These are phyloP conservation scores for Tulasnella sp. DNA, from an alignment of 768 basidiomycete species.

Conservation along the genomic window DNA sequence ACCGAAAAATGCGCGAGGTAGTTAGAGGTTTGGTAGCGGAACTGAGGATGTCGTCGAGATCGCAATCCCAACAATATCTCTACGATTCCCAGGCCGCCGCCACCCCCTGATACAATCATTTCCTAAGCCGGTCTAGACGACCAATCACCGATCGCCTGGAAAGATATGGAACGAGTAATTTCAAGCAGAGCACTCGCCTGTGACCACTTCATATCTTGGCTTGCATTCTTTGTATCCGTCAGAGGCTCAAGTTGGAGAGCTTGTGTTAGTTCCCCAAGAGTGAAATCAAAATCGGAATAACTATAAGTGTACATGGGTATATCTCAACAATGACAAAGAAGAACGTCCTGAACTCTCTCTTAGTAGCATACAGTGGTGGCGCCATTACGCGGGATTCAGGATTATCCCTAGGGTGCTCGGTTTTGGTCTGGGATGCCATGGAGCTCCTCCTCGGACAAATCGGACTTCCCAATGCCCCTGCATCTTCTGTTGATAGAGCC, in stretches of 20 bases:
- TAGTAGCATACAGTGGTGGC: background rate
- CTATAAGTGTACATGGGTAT: background rate
- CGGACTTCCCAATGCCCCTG: slow-evolving; percentile 14
- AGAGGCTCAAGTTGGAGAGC: background rate
- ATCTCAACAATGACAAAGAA: background rate
- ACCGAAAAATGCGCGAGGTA: background rate
- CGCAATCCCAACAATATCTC: background rate
- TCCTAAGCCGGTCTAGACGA: background rate
- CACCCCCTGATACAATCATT: background rate
- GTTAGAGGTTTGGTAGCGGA: background rate
- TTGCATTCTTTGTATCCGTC: background rate
- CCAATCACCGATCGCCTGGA: background rate
- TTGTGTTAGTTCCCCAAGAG: background rate
- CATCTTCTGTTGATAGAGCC: background rate
- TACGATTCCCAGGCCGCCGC: background rate
- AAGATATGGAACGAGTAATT: background rate
- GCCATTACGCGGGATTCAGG: background rate
- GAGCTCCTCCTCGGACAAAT: slow-evolving; percentile 7
- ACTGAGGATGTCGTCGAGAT: background rate
- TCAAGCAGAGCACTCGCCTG: background rate
- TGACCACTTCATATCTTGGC: background rate
- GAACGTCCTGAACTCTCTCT: background rate
- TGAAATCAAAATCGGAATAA: background rate
- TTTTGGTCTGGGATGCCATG: background rate
- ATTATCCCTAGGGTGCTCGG: background rate